Percentiles rank a stretch among this genome's conserved stretches.
Evolutionary conservation across 805 yeast species (phyloP).

Genomic region (Candida manassasensis): DNA sequence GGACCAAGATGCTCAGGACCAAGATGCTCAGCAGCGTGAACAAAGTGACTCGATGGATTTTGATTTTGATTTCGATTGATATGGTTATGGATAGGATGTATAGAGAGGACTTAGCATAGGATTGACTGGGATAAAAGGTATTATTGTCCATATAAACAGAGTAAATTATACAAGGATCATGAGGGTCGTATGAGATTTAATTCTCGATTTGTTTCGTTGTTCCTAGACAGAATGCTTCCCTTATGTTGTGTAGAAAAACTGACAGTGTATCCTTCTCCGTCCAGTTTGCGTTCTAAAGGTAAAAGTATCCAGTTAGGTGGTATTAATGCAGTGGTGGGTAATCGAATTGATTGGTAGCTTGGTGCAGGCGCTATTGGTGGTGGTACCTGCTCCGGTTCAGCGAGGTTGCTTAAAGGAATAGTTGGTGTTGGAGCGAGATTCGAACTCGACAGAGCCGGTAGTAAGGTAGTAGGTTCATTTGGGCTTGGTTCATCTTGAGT

Average conservation of each 20-base stretch:
- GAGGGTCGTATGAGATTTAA: constrained; percentile 4
- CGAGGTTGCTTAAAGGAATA: too few species aligned
- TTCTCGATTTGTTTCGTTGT: constrained; percentile 6
- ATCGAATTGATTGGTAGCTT: constrained; percentile 15
- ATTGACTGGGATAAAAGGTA: not conserved
- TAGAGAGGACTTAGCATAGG: not conserved
- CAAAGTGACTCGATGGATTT: constrained; percentile 14
- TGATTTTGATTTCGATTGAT: constrained; percentile 24
- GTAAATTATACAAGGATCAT: not conserved
- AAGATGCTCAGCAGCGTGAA: constrained; percentile 3
- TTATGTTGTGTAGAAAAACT: constrained; percentile 14
- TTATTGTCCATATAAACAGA: not conserved
- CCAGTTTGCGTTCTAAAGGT: constrained; percentile 16
- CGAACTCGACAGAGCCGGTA: too few species aligned
- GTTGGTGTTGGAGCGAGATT: too few species aligned
- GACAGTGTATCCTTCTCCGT: constrained; percentile 13
- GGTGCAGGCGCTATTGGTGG: too few species aligned
- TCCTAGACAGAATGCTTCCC: constrained; percentile 14
- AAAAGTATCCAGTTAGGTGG: constrained; percentile 30
- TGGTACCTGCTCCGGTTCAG: too few species aligned
- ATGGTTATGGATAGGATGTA: not conserved
- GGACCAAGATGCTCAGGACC: constrained; percentile 5
- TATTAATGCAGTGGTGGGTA: constrained; percentile 22
- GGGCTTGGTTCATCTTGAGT: too few species aligned
- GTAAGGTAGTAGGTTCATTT: too few species aligned